Evolutionary conservation across 768 basidiomycete species (phyloP).

Genomic region (Mycena leptocephala): DNA sequence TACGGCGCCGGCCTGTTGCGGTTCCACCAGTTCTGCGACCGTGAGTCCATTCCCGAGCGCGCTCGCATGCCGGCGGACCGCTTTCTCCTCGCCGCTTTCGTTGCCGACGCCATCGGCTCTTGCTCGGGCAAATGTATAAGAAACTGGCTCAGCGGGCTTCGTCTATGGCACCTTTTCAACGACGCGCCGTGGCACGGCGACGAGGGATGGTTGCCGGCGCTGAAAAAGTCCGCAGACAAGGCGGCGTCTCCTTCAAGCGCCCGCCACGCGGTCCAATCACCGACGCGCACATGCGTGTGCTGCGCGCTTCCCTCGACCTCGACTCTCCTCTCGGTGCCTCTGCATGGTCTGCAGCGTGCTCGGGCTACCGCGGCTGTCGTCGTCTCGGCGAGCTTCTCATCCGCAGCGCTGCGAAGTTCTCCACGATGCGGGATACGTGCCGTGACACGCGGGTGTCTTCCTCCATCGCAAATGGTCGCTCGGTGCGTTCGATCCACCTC

Average conservation of each 20-base stretch:
- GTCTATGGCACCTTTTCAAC: conserved; percentile 17
- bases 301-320: background rate
- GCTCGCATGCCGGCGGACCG: conserved; percentile 13
- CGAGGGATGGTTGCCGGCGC: background rate
- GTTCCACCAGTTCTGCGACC: conserved; percentile 36
- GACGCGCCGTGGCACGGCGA: conserved; percentile 18
- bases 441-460: background rate
- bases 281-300: background rate
- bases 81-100: conserved; percentile 20
- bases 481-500: background rate
- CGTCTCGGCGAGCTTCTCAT: conserved; percentile 16
- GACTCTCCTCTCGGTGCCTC: background rate
- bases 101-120: conserved; percentile 11
- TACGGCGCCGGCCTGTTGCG: conserved; percentile 45
- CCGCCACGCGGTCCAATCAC: conserved; percentile 10
- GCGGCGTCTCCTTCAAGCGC: background rate
- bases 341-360: background rate
- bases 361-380: conserved; percentile 18
- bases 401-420: background rate
- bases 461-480: background rate
- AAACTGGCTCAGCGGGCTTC: conserved; percentile 7
- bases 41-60: background rate
- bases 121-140: background rate
- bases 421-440: background rate
- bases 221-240: background rate